Base-by-base conservation (phyloP, 192 early-diverging fungal genomes). In the Rhizophagus clarus region DNA sequence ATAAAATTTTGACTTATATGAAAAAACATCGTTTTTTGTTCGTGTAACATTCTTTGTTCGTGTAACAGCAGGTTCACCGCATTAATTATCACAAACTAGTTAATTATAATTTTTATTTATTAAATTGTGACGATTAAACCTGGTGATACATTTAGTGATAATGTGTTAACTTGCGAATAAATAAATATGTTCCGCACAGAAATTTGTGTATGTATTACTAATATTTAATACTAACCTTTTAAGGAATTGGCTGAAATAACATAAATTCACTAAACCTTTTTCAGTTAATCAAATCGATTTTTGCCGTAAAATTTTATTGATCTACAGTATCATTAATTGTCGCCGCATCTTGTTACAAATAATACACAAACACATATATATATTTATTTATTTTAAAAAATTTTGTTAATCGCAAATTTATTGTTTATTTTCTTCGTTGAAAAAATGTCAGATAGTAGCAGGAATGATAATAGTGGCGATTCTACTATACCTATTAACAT, bases 401-500 rank as follows among this genome's bases (percentile, higher is more conserved):
- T 56, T 20, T 4, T 4, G 5, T 51, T 3, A 56, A 56, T 56
- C 49, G 17, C 12, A 51, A 51, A 51, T 66, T 66, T 29, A 29
- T 31, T 2, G 31, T 24, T 10, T 24, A 31, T 12, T 17, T 14
- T 31, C 3, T 15, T 9, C 2, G 20, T 31, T 24, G 14, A 67
- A 67, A 70, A 70, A 37, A 70, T 70, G 68, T 70, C 68, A 70
- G 45, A 37, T 32, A 68, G 20, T 28, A 31, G 66, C 15, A 17
- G 15, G 3, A 17, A 20, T n/a, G 45, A 22, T 4, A 15, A 20
- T n/a, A 70, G 37, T 12, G n/a, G 31, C 1, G 68, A 70, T 17
- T 70, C 68, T 22, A 70, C 68, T 11, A 70, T 40, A 68, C 63
- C 76, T 28, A 78, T 78, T 47, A 61, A 78, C 14, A 78, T 78